Percentiles rank a stretch among this genome's conserved stretches.
Conservation (phyloP, 306 rosid genomes). For the Vigna hirtella region DNA sequence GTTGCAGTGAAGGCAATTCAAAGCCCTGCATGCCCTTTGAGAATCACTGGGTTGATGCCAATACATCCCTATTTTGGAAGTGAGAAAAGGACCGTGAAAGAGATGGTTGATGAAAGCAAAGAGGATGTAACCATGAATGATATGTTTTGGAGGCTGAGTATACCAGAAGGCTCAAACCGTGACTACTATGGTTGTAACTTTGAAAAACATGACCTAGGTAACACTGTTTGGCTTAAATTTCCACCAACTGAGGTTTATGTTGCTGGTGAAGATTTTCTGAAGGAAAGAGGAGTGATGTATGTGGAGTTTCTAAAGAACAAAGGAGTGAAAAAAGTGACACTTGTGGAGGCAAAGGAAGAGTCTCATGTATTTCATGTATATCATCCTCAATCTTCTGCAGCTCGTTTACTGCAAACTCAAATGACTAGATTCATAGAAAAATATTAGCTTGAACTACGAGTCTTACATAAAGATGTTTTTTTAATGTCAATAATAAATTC, state of each 20-base stretch:
- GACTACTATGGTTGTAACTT: conserved; percentile 74
- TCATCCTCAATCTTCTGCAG: conserved; percentile 61
- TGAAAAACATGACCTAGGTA: conserved; percentile 52
- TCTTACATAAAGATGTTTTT: not conserved
- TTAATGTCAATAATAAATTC: not conserved
- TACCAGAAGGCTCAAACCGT: conserved; percentile 60
- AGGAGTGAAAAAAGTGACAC: conserved; percentile 57
- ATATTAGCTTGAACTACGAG: conserved; percentile 27
- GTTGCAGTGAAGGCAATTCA: conserved; percentile 58
- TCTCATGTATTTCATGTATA: conserved; percentile 67
- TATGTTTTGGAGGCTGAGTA: conserved; percentile 70
- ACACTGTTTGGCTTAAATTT: conserved; percentile 55
- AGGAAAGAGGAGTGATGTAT: conserved; percentile 82
- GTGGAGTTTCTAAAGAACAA: conserved; percentile 65
- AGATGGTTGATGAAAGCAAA: conserved; percentile 46
- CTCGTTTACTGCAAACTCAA: conserved; percentile 67
- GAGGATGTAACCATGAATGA: conserved; percentile 47
- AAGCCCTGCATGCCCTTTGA: conserved; percentile 35
- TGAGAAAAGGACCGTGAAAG: conserved; percentile 68
- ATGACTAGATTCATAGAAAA: conserved; percentile 66
- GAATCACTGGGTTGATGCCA: conserved; percentile 62
- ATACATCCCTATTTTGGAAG: conserved; percentile 93
- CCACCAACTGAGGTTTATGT: conserved; percentile 76
- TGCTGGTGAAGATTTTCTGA: conserved; percentile 76
- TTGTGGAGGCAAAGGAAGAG: conserved; percentile 68